Conservation (phyloP, 2,329 filamentous ascomycete species). For the Nemania serpens region DNA sequence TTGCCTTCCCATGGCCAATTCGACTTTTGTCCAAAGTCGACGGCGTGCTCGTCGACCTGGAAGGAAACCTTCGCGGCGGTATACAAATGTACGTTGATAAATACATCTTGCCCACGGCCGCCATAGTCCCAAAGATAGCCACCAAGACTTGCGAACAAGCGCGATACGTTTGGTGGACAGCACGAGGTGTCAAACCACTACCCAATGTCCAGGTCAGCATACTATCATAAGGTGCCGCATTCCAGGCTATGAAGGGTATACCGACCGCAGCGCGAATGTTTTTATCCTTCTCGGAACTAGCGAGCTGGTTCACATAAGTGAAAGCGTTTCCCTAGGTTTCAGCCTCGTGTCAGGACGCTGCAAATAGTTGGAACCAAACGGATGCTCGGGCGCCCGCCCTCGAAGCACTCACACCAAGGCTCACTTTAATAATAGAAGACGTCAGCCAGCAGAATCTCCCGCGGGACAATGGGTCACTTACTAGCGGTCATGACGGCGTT, state of each 20-base stretch:
- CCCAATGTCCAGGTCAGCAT: background rate
- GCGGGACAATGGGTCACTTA: constrained; percentile 10
- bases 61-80: constrained; percentile 53
- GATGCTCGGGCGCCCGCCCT: background rate
- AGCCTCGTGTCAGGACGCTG: background rate
- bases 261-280: constrained; percentile 51
- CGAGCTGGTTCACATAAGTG: constrained; percentile 66
- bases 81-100: constrained; percentile 62
- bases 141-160: constrained; percentile 60
- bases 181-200: constrained; percentile 64
- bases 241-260: background rate
- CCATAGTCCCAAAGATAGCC: constrained; percentile 60
- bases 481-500: constrained; percentile 61
- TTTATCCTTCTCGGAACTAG: constrained; percentile 54
- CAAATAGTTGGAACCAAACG: no score
- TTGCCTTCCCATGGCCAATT: constrained; percentile 63
- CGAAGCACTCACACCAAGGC: constrained; percentile 44
- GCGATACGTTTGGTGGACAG: constrained; percentile 63
- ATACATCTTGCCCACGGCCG: constrained; percentile 34
- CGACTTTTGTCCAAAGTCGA: constrained; percentile 54
- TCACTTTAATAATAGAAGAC: constrained; percentile 46
- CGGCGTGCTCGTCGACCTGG: constrained; percentile 38
- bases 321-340: constrained; percentile 54
- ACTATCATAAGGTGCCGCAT: background rate
- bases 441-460: background rate